Percentiles rank a stretch among this genome's conserved stretches.
These are phyloP conservation scores for Ensete ventricosum DNA, from an alignment of 176 grass and related monocot genomes.

Conservation along the genomic window DNA sequence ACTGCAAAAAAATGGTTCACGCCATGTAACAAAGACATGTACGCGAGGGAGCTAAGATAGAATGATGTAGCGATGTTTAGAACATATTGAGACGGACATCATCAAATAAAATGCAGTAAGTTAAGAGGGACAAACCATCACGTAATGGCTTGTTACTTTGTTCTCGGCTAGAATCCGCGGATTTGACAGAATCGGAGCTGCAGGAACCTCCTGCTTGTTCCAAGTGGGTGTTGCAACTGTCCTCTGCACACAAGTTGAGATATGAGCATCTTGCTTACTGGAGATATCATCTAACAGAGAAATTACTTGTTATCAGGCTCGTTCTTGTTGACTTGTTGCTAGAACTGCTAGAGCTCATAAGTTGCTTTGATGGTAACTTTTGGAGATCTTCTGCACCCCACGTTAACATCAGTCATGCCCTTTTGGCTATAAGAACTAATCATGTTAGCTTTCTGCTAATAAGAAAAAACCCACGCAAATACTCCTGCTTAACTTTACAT, in stretches of 20 bases:
- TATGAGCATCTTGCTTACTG: neutral
- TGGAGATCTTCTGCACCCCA: neutral
- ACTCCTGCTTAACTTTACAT: neutral
- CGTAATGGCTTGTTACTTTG: neutral
- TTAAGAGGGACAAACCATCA: conserved; percentile 2
- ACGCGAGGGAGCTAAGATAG: neutral
- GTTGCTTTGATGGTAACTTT: neutral
- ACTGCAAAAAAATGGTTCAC: neutral
- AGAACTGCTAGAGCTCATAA: neutral
- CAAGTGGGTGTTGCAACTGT: neutral
- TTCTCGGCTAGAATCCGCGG: neutral
- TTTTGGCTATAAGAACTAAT: neutral
- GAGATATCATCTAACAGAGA: neutral
- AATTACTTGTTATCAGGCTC: neutral
- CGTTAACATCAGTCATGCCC: neutral
- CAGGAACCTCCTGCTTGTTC: neutral
- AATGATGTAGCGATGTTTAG: neutral
- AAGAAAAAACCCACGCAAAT: neutral
- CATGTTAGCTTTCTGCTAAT: too few relatives aligned
- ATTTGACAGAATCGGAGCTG: neutral
- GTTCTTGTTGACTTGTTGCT: conserved; percentile 1
- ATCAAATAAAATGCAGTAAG: neutral
- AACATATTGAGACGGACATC: neutral
- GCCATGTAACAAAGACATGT: neutral
- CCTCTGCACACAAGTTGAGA: neutral